A percentile compares a stretch with the other conserved stretches of the same genome.
Evolutionary conservation across 2,329 filamentous ascomycete species (phyloP).

Genomic region (Fusarium tricinctum): DNA sequence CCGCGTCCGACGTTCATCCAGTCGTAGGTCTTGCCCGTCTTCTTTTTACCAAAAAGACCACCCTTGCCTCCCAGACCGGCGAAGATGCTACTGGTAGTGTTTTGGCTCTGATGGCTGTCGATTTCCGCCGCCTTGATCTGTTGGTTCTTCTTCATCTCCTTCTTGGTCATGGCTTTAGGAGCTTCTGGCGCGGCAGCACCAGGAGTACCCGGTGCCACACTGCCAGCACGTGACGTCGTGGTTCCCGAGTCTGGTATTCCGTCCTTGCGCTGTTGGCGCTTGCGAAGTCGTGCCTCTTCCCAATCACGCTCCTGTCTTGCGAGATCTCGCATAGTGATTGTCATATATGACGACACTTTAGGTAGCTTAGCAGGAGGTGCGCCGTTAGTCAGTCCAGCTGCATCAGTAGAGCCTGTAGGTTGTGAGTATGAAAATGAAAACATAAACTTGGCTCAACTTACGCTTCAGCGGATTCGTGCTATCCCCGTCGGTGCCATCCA

Average conservation of each 20-base stretch:
- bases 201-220: constrained; percentile 71
- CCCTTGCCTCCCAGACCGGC: constrained; percentile 74
- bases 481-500: constrained; percentile 66
- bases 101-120: constrained; percentile 84
- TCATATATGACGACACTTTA: constrained; percentile 65
- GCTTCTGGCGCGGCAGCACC: constrained; percentile 73
- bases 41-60: constrained; percentile 69
- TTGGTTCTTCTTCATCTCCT: constrained; percentile 82
- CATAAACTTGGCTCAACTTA: constrained; percentile 56
- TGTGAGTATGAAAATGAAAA: constrained; percentile 34
- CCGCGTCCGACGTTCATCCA: constrained; percentile 75
- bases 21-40: constrained; percentile 76
- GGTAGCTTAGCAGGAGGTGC: constrained; percentile 63
- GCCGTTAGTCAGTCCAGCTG: constrained; percentile 54
- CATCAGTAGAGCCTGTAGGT: constrained; percentile 58
- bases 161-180: constrained; percentile 84
- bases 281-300: constrained; percentile 79
- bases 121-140: constrained; percentile 84
- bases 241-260: constrained; percentile 66
- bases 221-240: constrained; percentile 66
- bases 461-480: constrained; percentile 71
- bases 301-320: constrained; percentile 76
- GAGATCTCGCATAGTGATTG: constrained; percentile 70
- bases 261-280: constrained; percentile 74
- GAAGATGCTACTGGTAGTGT: constrained; percentile 84